Conservation (phyloP, 169 alveolate genomes). For the Cryptosporidium meleagridis region DNA sequence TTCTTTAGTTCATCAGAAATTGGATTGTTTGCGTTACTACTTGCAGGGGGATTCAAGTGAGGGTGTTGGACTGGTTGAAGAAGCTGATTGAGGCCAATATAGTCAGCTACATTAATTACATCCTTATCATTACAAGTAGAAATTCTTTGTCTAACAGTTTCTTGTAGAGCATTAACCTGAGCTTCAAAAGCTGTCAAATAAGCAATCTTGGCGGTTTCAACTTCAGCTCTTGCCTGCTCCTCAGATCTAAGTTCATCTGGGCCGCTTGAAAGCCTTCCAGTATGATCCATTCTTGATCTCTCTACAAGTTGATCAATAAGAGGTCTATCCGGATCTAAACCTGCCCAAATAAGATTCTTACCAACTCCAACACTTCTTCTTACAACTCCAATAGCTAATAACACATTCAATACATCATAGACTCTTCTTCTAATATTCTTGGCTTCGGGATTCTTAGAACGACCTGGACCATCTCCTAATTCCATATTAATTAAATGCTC, state of each 20-base stretch:
- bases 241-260: conserved; percentile 73
- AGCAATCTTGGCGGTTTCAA: conserved; percentile 73
- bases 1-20: conserved; percentile 48
- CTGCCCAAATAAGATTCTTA: conserved; percentile 73
- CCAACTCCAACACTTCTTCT: conserved; percentile 75
- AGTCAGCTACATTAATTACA: conserved; percentile 51
- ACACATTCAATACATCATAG: conserved; percentile 85
- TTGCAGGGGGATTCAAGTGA: not conserved
- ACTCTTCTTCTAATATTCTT: conserved; percentile 87
- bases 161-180: conserved; percentile 70
- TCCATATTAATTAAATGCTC: conserved; percentile 73
- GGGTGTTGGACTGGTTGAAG: conserved; percentile 71
- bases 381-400: conserved; percentile 81
- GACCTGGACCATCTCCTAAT: conserved; percentile 73
- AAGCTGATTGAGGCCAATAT: conserved; percentile 66
- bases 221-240: conserved; percentile 75
- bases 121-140: conserved; percentile 70
- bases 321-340: conserved; percentile 67
- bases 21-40: not conserved
- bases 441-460: conserved; percentile 79
- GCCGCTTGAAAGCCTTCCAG: conserved; percentile 75
- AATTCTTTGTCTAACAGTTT: conserved; percentile 67
- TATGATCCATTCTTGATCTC: conserved; percentile 74
- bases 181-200: conserved; percentile 74
- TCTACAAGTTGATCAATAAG: conserved; percentile 70